Percentiles rank a stretch among this genome's conserved stretches.
Conservation (phyloP, 805 yeast genomes). For the Starmera amethionina region DNA sequence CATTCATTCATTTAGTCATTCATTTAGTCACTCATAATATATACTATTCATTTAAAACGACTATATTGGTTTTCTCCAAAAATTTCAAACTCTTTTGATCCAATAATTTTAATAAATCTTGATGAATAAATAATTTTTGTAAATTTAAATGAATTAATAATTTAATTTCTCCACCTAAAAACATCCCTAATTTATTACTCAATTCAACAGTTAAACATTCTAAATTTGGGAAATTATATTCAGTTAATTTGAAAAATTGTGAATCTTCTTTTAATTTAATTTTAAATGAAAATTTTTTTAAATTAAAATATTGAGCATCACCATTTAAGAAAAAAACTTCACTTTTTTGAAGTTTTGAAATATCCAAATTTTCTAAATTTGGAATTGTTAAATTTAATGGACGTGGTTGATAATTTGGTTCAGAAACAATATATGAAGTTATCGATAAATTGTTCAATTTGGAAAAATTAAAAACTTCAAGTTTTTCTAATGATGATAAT, state of each 20-base stretch:
- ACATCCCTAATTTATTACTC: conserved; percentile 11
- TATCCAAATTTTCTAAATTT: neutral
- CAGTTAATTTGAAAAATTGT: conserved; percentile 5
- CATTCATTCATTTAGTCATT: too few species aligned
- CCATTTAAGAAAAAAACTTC: conserved; percentile 3
- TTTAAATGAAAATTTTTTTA: neutral
- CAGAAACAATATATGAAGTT: conserved; percentile 6
- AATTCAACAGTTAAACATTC: conserved; percentile 5
- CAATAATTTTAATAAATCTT: neutral
- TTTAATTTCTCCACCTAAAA: conserved; percentile 7
- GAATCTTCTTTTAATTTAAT: conserved; percentile 2
- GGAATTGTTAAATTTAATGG: conserved; percentile 1
- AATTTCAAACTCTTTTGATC: too few species aligned
- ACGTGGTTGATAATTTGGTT: neutral
- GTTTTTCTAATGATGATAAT: neutral
- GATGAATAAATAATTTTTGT: neutral
- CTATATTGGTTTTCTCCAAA: too few species aligned
- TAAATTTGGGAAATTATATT: conserved; percentile 7
- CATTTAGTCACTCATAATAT: too few species aligned
- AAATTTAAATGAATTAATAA: neutral
- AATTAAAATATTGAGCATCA: conserved; percentile 2
- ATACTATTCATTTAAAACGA: too few species aligned
- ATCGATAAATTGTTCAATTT: conserved; percentile 1
- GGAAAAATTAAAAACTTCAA: neutral
- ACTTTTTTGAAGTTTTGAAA: conserved; percentile 9